Evolutionary conservation across 495 filamentous ascomycete species (phyloP).

Genomic region (Pseudomonodictys pantanalensis): DNA sequence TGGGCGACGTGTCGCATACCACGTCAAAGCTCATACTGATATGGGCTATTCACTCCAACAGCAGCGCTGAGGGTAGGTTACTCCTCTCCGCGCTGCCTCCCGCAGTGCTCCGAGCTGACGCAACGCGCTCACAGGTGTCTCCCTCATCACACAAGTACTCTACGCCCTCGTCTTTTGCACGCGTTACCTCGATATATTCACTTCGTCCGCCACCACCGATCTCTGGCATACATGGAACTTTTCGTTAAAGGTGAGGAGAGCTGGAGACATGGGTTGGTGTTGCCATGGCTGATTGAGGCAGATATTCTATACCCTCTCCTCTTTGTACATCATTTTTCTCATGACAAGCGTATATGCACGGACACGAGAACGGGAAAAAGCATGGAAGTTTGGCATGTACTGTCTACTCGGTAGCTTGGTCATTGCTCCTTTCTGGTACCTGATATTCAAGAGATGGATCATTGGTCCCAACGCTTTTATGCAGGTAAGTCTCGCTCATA

Average conservation of each 20-base stretch:
- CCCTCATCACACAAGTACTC: slow-evolving; percentile 88
- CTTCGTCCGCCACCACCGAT: slow-evolving; percentile 26
- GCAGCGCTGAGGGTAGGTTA: slow-evolving; percentile 74
- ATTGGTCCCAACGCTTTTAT: slow-evolving; percentile 46
- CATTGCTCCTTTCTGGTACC: slow-evolving; percentile 62
- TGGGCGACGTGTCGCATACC: slow-evolving; percentile 80
- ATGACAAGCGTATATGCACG: slow-evolving; percentile 86
- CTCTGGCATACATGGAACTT: slow-evolving; percentile 56
- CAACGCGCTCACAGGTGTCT: slow-evolving; percentile 59
- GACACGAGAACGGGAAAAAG: slow-evolving; percentile 82
- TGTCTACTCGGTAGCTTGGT: slow-evolving; percentile 59
- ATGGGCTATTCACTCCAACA: slow-evolving; percentile 84
- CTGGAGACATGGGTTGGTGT: not conserved
- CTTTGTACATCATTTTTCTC: slow-evolving; percentile 80
- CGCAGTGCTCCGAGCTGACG: slow-evolving; percentile 21
- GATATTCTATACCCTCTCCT: slow-evolving; percentile 79
- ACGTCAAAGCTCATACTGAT: slow-evolving; percentile 85
- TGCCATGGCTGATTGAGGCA: not conserved
- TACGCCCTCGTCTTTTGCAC: slow-evolving; percentile 83
- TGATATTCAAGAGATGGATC: slow-evolving; percentile 53
- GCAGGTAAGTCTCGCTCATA: slow-evolving; percentile 45
- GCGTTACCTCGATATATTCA: slow-evolving; percentile 82
- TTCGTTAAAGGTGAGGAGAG: slow-evolving; percentile 56
- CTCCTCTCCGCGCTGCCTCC: not conserved
- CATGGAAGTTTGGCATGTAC: slow-evolving; percentile 78